phyloP scores from a whole-genome alignment of 2,329 filamentous ascomycete genomes.

The Myriosclerotinia curreyana region DNA sequence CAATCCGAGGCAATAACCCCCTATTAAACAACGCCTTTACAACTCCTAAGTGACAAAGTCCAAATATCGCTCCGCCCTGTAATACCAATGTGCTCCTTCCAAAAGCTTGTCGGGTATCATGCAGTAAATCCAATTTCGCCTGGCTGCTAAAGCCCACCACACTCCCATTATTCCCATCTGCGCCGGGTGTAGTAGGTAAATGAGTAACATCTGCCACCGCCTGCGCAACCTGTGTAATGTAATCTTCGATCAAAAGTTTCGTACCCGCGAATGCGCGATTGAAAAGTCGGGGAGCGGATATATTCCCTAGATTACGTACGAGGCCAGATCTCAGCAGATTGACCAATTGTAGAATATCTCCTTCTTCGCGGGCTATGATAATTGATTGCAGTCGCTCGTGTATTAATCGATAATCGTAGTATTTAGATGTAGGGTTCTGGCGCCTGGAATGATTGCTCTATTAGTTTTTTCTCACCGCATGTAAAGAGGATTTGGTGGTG shows the following conservation, averaged over 20 bases:
- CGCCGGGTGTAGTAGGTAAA: conserved; percentile 55
- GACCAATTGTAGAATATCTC: conserved; percentile 70
- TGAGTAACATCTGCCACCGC: conserved; percentile 73
- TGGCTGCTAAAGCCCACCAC: conserved; percentile 43
- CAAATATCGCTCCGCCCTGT: conserved; percentile 89
- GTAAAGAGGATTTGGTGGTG: not conserved
- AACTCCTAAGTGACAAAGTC: conserved; percentile 84
- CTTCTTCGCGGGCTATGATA: conserved; percentile 63
- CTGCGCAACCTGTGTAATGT: conserved; percentile 78
- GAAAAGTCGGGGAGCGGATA: conserved; percentile 76
- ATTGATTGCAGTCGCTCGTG: conserved; percentile 71
- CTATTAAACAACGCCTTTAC: conserved; percentile 81
- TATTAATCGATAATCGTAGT: conserved; percentile 86
- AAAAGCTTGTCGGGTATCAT: conserved; percentile 84
- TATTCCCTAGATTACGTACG: conserved; percentile 87
- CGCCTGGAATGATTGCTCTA: conserved; percentile 53
- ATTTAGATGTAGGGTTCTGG: conserved; percentile 72
- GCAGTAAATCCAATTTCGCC: conserved; percentile 77
- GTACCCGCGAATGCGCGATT: conserved; percentile 84
- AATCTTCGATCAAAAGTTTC: conserved; percentile 87
- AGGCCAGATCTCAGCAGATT: conserved; percentile 77
- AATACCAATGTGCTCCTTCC: conserved; percentile 81
- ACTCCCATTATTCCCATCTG: conserved; percentile 41
- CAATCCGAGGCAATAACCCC: conserved; percentile 80
- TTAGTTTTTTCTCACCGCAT: conserved; percentile 6